Base-by-base conservation (phyloP, 768 basidiomycete genomes). In the Serendipita sp. region DNA sequence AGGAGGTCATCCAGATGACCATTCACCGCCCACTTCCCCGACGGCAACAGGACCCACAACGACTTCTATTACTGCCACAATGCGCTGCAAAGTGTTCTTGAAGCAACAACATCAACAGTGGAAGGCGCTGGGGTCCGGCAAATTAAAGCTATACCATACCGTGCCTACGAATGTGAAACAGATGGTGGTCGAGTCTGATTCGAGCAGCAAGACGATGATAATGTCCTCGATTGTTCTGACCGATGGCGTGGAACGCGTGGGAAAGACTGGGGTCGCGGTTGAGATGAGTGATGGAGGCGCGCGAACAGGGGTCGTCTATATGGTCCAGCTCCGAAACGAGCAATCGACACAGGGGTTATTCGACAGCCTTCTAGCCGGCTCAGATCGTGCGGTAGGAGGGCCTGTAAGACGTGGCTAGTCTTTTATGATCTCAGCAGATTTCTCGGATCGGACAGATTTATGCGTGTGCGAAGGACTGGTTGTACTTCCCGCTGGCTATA, bases 31-130 rank as follows among this genome's bases (percentile, higher is more conserved):
- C 69, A 75, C 74, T 11, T 75, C 76, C 1, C 76, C 76, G 34
- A 72, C 79, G 5, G 72, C 75, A 2, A 72, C 80, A 7, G 91
- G 86, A 2, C 90, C 92, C 1, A 81, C 86, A 38, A 85, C 83
- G 37, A 87, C 90, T 3, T 77, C 83, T 10, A 78, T 98, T 67
- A 83, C 89, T 7, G 91, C 89, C 11, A 85, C 91, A 71, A 95
- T 93, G 90, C 93, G 94, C 73, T 97, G 95, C 81, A 99, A 98
- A 74, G 86, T 97, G 28, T 99, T 98, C 76, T 77, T 96, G 54
- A 86, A 98, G 72, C 92, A 95, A 70, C 85, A 90, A 41, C 94
- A 97, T 71, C 86, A 88, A n/a, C 92, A 95, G 72, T 99, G 96
- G 96, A 99, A 96, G 76, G 85, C 89, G 0, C 78, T 98, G 64